These are phyloP conservation scores for Thraustochytrium striatum DNA, from an alignment of 352 stramenopile genomes.

Conservation along the genomic window DNA sequence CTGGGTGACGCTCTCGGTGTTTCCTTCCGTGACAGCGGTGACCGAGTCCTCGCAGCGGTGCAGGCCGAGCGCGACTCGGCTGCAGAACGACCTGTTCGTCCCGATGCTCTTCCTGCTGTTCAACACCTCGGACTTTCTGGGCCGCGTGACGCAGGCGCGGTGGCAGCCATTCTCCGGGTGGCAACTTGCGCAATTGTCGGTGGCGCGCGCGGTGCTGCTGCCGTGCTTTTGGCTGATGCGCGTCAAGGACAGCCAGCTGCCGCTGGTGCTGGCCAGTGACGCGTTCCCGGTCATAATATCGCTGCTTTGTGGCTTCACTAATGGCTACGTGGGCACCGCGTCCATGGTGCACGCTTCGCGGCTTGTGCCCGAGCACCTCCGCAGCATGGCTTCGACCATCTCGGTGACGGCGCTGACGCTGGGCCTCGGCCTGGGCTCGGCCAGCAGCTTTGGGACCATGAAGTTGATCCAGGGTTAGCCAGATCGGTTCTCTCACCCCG, in stretches of 20 bases:
- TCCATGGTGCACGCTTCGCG: constrained; percentile 19
- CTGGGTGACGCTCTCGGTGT: constrained; percentile 8
- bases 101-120: constrained; percentile 31
- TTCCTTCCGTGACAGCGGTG: constrained; percentile 11
- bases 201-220: neutral
- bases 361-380: neutral
- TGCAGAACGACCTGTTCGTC: constrained; percentile 37
- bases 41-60: constrained; percentile 8
- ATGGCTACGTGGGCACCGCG: constrained; percentile 31
- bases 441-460: too few species aligned
- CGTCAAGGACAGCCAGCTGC: neutral
- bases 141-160: neutral
- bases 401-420: neutral
- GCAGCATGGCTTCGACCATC: constrained; percentile 19
- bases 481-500: too few species aligned
- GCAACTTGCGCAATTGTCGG: neutral
- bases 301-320: constrained; percentile 3
- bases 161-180: constrained; percentile 33
- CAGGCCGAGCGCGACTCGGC: neutral
- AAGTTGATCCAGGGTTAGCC: too few species aligned
- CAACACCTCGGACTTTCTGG: constrained; percentile 7
- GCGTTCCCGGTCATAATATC: neutral
- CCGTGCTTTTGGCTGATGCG: constrained; percentile 20
- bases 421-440: neutral
- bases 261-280: neutral